These are phyloP conservation scores for Achlya hypogyna DNA, from an alignment of 352 stramenopile species.

Conservation along the genomic window DNA sequence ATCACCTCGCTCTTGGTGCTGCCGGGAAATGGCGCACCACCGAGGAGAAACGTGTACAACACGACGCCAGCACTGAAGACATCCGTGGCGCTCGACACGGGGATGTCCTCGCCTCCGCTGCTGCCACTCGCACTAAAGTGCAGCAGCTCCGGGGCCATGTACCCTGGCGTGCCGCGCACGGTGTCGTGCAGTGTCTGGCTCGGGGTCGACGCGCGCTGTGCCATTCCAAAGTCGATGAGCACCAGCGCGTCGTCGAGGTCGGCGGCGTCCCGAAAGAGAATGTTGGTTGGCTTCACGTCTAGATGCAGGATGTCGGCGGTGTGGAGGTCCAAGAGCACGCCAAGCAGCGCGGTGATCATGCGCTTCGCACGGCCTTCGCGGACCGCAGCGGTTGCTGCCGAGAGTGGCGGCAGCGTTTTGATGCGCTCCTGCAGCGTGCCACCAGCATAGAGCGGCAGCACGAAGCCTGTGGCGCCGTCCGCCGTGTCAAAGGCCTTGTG, in stretches of 20 bases:
- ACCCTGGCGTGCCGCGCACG: conserved; percentile 63
- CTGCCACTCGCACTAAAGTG: not conserved
- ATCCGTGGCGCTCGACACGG: conserved; percentile 52
- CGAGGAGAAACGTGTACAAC: conserved; percentile 55
- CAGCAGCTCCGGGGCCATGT: conserved; percentile 61
- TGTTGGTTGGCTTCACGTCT: conserved; percentile 74
- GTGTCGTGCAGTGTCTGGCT: conserved; percentile 25
- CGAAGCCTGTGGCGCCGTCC: not conserved
- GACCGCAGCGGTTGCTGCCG: too few species aligned
- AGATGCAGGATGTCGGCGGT: conserved; percentile 53
- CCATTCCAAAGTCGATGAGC: conserved; percentile 62
- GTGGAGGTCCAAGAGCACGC: conserved; percentile 37
- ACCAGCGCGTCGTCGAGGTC: conserved; percentile 43
- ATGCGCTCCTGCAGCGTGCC: conserved; percentile 7
- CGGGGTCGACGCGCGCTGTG: conserved; percentile 35
- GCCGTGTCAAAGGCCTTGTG: not conserved
- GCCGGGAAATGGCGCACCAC: conserved; percentile 52
- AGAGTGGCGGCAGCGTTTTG: not conserved
- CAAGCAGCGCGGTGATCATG: not conserved
- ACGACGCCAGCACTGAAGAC: conserved; percentile 68
- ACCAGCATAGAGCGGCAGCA: conserved; percentile 1
- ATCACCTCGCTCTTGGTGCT: conserved; percentile 50
- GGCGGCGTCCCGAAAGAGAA: conserved; percentile 54
- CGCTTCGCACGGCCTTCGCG: not conserved
- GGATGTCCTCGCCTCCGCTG: not conserved